Conservation (phyloP, 768 basidiomycete genomes). For the Kondoa malvinella region DNA sequence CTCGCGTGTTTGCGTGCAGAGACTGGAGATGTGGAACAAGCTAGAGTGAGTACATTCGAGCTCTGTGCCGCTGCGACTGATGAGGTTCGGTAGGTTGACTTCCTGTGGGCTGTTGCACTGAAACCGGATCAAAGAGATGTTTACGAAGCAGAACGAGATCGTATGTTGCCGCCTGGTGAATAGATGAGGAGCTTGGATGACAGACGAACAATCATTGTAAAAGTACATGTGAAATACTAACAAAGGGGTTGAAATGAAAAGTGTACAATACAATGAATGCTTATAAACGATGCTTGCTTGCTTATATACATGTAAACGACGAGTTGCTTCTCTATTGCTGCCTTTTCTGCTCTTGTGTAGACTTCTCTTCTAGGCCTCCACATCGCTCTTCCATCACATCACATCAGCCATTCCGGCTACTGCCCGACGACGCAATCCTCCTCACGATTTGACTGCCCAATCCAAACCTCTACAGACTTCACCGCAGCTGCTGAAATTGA, state of each 20-base stretch:
- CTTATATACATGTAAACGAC: too few relatives aligned
- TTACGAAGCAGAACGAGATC: background rate
- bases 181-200: background rate
- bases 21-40: background rate
- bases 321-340: too few relatives aligned
- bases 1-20: slow-evolving; percentile 1
- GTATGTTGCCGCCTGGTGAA: background rate
- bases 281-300: too few relatives aligned
- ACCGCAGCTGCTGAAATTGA: too few relatives aligned
- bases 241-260: background rate
- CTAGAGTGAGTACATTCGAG: background rate
- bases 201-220: background rate
- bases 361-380: too few relatives aligned
- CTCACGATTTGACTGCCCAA: too few relatives aligned
- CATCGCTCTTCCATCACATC: too few relatives aligned
- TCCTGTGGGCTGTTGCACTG: background rate
- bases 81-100: background rate
- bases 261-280: too few relatives aligned
- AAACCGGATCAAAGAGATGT: background rate
- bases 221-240: background rate
- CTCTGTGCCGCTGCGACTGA: background rate
- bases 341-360: too few relatives aligned
- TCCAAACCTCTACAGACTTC: too few relatives aligned
- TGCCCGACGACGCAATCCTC: too few relatives aligned
- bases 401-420: too few relatives aligned